phyloP scores from a whole-genome alignment of 768 basidiomycete species.

The Suillus cothurnatus region DNA sequence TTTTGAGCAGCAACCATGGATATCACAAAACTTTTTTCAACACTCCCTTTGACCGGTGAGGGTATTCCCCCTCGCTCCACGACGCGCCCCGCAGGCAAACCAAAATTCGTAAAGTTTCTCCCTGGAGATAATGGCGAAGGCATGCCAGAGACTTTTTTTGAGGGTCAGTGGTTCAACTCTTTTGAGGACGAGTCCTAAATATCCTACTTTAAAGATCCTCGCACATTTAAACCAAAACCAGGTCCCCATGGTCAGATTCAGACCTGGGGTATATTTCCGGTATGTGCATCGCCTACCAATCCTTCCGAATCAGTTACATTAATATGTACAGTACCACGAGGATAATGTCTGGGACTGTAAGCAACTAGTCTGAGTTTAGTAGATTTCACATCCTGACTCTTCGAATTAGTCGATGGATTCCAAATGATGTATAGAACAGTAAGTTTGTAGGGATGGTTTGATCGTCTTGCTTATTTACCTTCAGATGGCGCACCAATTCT shows the following conservation, averaged over 20 bases:
- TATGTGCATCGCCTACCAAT: conserved; percentile 9
- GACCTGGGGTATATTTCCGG: conserved; percentile 34
- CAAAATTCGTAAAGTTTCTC: conserved; percentile 24
- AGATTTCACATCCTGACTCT: conserved; percentile 11
- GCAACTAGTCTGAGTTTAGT: background rate
- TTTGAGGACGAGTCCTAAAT: conserved; percentile 15
- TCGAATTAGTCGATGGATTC: conserved; percentile 11
- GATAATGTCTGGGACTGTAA: conserved; percentile 22
- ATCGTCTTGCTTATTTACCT: conserved; percentile 6
- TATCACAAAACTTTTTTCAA: background rate
- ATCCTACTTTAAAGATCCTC: conserved; percentile 11
- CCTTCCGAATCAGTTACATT: background rate
- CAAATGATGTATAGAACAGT: conserved; percentile 16
- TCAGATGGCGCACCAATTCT: conserved; percentile 23
- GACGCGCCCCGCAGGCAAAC: background rate
- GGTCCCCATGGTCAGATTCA: conserved; percentile 32
- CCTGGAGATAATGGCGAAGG: conserved; percentile 28
- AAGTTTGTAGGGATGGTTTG: background rate
- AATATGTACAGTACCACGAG: conserved; percentile 20
- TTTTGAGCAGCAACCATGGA: conserved; percentile 1
- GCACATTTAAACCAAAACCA: conserved; percentile 10
- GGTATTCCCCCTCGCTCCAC: background rate
- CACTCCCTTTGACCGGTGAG: too few species aligned
- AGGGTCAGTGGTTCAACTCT: conserved; percentile 20
- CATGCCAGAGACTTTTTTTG: conserved; percentile 28